These are phyloP conservation scores for Neohortaea acidophila DNA, from an alignment of 495 filamentous ascomycete genomes.

Conservation along the genomic window DNA sequence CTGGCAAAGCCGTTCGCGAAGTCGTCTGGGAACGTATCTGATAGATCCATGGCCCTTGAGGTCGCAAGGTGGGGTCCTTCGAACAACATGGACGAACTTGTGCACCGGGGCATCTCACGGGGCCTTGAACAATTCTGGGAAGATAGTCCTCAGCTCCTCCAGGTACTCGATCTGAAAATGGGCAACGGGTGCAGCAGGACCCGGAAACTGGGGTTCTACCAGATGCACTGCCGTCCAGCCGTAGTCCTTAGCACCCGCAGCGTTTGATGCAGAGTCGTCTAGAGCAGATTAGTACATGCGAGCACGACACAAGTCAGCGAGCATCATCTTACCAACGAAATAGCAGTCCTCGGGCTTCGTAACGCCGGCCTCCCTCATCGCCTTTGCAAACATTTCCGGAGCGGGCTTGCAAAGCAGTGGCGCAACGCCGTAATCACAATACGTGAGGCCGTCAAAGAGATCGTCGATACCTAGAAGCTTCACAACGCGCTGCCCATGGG, in stretches of 20 bases:
- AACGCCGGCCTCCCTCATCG: conserved; percentile 34
- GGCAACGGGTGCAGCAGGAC: conserved; percentile 43
- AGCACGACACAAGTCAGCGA: neutral
- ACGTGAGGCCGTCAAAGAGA: conserved; percentile 84
- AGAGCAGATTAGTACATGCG: neutral
- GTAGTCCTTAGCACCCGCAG: conserved; percentile 48
- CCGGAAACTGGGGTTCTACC: conserved; percentile 51
- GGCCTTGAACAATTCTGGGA: conserved; percentile 49
- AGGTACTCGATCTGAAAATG: conserved; percentile 56
- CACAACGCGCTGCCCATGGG: conserved; percentile 69
- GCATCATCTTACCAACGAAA: conserved; percentile 60
- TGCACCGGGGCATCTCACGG: too few species aligned
- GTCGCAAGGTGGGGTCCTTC: too few species aligned
- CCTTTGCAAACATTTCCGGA: conserved; percentile 70
- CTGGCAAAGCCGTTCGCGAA: too few species aligned
- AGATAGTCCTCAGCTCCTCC: conserved; percentile 53
- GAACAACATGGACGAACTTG: too few species aligned
- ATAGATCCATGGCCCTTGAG: too few species aligned
- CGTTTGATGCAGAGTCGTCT: conserved; percentile 78
- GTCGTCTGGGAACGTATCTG: too few species aligned
- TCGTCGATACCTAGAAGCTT: conserved; percentile 68
- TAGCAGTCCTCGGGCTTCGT: conserved; percentile 44
- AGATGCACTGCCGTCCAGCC: conserved; percentile 73
- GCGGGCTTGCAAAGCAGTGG: conserved; percentile 75
- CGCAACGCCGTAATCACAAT: conserved; percentile 61